These are phyloP conservation scores for Pestalotiopsis sp. DNA, from an alignment of 2,329 filamentous ascomycete genomes.

Conservation along the genomic window DNA sequence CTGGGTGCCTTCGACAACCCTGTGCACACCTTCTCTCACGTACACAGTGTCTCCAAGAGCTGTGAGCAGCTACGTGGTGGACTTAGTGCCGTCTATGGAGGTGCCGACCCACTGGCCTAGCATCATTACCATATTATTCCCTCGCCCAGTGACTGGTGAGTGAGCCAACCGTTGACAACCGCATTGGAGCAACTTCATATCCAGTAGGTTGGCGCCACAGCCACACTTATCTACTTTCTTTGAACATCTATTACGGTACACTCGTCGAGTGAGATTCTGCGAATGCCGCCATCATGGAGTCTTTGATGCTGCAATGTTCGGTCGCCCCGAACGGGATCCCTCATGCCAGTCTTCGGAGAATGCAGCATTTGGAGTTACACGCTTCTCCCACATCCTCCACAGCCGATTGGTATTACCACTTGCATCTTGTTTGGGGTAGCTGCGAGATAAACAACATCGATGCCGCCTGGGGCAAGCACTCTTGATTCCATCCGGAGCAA, in stretches of 20 bases:
- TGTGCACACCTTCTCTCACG: background rate
- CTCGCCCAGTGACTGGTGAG: too few species aligned
- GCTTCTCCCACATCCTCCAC: background rate
- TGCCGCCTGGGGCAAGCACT: background rate
- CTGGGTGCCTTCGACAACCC: background rate
- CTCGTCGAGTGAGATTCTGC: background rate
- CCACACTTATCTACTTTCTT: too few species aligned
- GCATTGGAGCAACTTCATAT: too few species aligned
- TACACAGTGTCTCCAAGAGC: background rate
- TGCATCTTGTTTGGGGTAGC: background rate
- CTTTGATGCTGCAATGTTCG: background rate
- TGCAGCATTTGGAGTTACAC: background rate
- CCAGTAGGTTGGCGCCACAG: too few species aligned
- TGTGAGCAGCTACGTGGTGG: too few species aligned
- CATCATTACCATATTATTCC: too few species aligned
- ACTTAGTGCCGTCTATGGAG: too few species aligned
- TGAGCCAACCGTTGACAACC: too few species aligned
- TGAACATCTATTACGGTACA: too few species aligned
- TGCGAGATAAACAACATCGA: background rate
- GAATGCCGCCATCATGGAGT: background rate
- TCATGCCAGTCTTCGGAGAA: background rate
- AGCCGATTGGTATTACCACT: background rate
- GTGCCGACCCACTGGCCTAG: too few species aligned
- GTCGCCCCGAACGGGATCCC: background rate
- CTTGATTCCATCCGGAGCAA: background rate